Conservation (phyloP, 306 rosid genomes). For the Boehmeria nivea region DNA sequence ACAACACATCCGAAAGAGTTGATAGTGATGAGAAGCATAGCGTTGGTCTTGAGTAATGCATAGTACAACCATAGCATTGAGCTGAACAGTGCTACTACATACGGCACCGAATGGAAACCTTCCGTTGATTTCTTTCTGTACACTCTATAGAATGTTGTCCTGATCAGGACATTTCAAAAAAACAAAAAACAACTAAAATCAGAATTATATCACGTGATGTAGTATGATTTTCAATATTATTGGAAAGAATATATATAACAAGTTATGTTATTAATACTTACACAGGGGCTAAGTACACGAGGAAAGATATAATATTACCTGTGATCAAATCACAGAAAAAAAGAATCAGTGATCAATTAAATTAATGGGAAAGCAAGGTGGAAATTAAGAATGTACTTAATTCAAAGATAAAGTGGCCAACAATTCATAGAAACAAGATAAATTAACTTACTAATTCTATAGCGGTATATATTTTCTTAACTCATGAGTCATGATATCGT, state of each 20-base stretch:
- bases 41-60: constrained; percentile 48
- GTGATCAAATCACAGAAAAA: constrained; percentile 12
- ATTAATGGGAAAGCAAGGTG: no score
- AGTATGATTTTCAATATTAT: no score
- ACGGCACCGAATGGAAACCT: constrained; percentile 75
- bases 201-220: not conserved
- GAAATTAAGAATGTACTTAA: no score
- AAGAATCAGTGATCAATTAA: not conserved
- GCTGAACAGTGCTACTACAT: constrained; percentile 77
- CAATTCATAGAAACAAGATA: no score
- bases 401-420: no score
- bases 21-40: constrained; percentile 68
- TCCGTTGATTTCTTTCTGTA: constrained; percentile 71
- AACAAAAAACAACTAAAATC: not conserved
- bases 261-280: constrained; percentile 29
- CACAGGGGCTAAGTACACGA: constrained; percentile 91
- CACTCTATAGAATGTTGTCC: constrained; percentile 71
- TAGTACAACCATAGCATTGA: constrained; percentile 77
- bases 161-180: constrained; percentile 9
- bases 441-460: no score
- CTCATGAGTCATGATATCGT: no score
- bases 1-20: constrained; percentile 69
- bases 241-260: no score
- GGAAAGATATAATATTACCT: constrained; percentile 76
- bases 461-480: no score